phyloP scores from a whole-genome alignment of 2,329 filamentous ascomycete genomes.

The Colletotrichum trifolii region DNA sequence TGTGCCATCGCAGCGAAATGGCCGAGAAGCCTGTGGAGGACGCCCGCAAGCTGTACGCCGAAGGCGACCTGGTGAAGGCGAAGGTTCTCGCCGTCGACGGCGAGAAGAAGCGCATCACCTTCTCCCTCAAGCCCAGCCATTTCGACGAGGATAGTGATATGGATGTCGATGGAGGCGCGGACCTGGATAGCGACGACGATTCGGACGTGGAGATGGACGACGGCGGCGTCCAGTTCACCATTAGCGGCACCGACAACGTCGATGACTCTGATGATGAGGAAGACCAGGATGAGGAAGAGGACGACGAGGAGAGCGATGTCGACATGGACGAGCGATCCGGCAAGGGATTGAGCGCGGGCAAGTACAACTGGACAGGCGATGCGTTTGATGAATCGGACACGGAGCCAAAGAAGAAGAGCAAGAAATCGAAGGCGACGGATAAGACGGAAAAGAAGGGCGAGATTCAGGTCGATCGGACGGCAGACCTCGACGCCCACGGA shows the following conservation, averaged over 20 bases:
- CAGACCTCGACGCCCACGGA: constrained; percentile 88
- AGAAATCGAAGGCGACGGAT: constrained; percentile 38
- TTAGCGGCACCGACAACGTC: constrained; percentile 55
- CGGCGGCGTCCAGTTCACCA: constrained; percentile 53
- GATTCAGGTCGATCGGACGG: constrained; percentile 88
- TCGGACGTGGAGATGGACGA: constrained; percentile 62
- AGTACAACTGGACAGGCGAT: constrained; percentile 89
- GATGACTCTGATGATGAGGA: constrained; percentile 48
- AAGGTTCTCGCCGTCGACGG: constrained; percentile 83
- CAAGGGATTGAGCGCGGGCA: constrained; percentile 64
- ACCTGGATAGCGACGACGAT: constrained; percentile 55
- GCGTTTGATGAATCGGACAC: constrained; percentile 70
- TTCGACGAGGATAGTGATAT: constrained; percentile 73
- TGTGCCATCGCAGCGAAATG: constrained; percentile 94
- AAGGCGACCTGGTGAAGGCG: constrained; percentile 94
- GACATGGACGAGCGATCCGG: constrained; percentile 51
- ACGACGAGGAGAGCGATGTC: constrained; percentile 53
- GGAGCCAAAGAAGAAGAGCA: constrained; percentile 54
- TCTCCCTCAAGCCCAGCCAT: constrained; percentile 93
- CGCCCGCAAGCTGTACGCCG: constrained; percentile 88
- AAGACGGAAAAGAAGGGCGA: constrained; percentile 74
- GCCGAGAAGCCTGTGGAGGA: constrained; percentile 85
- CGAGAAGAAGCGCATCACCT: constrained; percentile 82
- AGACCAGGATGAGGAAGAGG: constrained; percentile 54
- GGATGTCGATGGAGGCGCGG: constrained; percentile 58